phyloP scores from a whole-genome alignment of 495 filamentous ascomycete genomes.

The Aspergillus egyptiacus region DNA sequence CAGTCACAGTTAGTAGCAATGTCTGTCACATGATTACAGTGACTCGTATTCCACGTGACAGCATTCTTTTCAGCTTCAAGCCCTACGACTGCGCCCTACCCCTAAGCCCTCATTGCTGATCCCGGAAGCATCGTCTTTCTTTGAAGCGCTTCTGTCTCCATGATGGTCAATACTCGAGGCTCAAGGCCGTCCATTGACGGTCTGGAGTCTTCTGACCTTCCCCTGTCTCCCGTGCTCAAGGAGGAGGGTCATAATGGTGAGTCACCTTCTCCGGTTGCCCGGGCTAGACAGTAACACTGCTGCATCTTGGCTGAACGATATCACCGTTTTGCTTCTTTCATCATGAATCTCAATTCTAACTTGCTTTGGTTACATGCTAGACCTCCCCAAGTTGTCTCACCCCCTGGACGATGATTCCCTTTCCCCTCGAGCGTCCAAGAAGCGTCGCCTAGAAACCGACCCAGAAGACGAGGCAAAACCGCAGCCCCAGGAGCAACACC shows the following conservation, averaged over 20 bases:
- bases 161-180: constrained; percentile 34
- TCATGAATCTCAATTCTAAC: background rate
- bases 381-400: constrained; percentile 29
- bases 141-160: constrained; percentile 17
- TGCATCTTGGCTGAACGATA: background rate
- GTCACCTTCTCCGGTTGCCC: constrained; percentile 10
- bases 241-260: constrained; percentile 36
- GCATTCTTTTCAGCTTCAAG: constrained; percentile 15
- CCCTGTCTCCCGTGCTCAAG: constrained; percentile 25
- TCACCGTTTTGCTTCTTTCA: background rate
- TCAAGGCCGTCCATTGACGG: constrained; percentile 28
- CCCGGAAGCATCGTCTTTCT: constrained; percentile 36
- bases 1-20: too few relatives aligned
- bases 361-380: background rate
- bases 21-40: too few relatives aligned
- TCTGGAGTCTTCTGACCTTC: constrained; percentile 26
- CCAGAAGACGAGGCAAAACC: constrained; percentile 22
- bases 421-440: constrained; percentile 39
- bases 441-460: constrained; percentile 34
- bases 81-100: constrained; percentile 44
- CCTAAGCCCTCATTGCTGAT: constrained; percentile 52
- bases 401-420: constrained; percentile 27
- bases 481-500: constrained; percentile 17
- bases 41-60: constrained; percentile 4
- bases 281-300: background rate